Percentiles rank a stretch among this genome's conserved stretches.
phyloP scores from a whole-genome alignment of 2,329 filamentous ascomycete species.

The Catunica adiposa region DNA sequence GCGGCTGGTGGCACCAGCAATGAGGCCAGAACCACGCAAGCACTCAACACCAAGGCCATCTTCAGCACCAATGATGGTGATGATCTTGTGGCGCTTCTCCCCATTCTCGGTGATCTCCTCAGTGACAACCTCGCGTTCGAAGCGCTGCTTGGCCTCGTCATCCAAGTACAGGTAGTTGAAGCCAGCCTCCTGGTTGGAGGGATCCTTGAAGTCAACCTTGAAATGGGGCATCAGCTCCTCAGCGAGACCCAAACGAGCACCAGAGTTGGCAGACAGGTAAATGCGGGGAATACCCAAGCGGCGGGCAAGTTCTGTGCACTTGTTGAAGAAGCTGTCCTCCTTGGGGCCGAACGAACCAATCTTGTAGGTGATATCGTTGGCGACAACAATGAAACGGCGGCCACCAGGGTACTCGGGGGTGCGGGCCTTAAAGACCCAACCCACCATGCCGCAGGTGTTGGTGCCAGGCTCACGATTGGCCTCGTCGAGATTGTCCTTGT shows the following conservation, averaged over 20 bases:
- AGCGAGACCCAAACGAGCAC: conserved; percentile 89
- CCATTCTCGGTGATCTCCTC: conserved; percentile 74
- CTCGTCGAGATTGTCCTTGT: conserved; percentile 79
- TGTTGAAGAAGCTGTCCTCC: conserved; percentile 97
- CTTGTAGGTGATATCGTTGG: conserved; percentile 99
- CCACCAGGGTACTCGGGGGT: conserved; percentile 92
- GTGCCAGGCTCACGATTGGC: conserved; percentile 89
- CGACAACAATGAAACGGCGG: conserved; percentile 84
- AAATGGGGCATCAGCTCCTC: conserved; percentile 96
- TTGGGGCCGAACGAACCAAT: conserved; percentile 94
- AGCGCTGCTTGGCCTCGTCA: conserved; percentile 68
- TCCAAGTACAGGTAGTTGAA: conserved; percentile 97
- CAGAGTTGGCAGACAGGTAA: conserved; percentile 96
- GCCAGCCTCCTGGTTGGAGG: conserved; percentile 61
- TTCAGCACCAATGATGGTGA: conserved; percentile 81
- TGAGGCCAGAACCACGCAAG: conserved; percentile 89
- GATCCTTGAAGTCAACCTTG: conserved; percentile 90
- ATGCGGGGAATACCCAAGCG: conserved; percentile 91
- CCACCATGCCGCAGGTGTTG: conserved; percentile 96
- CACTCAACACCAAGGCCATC: conserved; percentile 97
- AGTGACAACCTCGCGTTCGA: conserved; percentile 60
- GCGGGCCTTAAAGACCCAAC: conserved; percentile 86
- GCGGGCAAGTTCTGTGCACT: conserved; percentile 91
- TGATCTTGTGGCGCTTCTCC: conserved; percentile 84
- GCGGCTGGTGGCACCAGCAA: conserved; percentile 89